A percentile compares a stretch with the other conserved stretches of the same genome.
Evolutionary conservation across 139 green algal species (phyloP).

Genomic region (Nannochloris sp.): DNA sequence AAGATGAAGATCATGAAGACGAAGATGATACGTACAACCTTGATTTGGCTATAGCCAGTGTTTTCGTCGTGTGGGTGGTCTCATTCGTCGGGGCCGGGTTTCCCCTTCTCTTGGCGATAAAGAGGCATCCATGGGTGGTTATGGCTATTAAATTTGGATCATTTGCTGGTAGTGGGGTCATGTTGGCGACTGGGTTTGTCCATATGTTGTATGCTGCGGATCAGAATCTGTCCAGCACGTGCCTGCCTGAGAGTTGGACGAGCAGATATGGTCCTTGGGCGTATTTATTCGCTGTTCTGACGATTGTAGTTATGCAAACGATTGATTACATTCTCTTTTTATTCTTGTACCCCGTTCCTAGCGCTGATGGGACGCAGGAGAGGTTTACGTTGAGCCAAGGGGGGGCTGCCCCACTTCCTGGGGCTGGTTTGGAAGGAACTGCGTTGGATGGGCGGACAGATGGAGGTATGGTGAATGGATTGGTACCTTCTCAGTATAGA

Average conservation of each 20-base stretch:
- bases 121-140: constrained; percentile 7
- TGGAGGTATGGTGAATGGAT: not conserved
- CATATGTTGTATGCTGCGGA: constrained; percentile 40
- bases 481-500: not conserved
- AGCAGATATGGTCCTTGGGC: constrained; percentile 28
- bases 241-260: constrained; percentile 25
- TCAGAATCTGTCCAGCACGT: constrained; percentile 16
- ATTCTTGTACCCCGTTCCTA: not conserved
- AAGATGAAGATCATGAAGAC: not conserved
- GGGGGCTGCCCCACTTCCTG: not conserved
- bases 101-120: not conserved
- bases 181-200: constrained; percentile 41
- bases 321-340: constrained; percentile 14
- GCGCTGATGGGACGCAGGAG: not conserved
- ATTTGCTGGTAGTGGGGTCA: constrained; percentile 15
- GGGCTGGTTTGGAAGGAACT: not conserved
- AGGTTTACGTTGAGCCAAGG: not conserved
- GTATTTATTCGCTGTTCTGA: constrained; percentile 19
- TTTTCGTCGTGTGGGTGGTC: constrained; percentile 1
- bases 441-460: not conserved
- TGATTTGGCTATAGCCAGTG: not conserved
- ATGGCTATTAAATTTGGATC: constrained; percentile 9
- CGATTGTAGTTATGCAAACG: constrained; percentile 29
- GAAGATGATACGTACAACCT: constrained; percentile 4
- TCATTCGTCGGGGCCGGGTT: constrained; percentile 3